Percentiles rank a stretch among this genome's conserved stretches.
Evolutionary conservation across 2,329 filamentous ascomycete species (phyloP).

Genomic region (Trichothecium sympodiale): DNA sequence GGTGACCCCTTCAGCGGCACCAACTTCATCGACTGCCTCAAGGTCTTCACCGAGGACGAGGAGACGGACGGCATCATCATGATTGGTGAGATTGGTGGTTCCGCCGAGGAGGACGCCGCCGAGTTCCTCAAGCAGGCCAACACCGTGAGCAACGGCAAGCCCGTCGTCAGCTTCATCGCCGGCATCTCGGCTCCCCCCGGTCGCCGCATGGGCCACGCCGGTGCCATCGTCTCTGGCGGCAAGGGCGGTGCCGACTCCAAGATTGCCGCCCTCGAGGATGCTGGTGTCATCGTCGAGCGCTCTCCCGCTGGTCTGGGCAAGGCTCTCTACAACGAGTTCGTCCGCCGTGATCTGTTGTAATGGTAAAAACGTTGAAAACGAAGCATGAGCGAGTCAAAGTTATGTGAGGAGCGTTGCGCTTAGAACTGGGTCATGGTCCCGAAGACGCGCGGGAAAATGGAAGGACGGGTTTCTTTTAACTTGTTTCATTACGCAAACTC

Average conservation of each 20-base stretch:
- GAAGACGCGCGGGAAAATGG: background rate
- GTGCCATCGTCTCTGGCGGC: conserved; percentile 93
- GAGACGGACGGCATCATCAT: conserved; percentile 99
- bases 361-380: conserved; percentile 7
- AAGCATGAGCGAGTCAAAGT: background rate
- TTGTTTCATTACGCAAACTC: conserved; percentile 11
- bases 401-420: conserved; percentile 1
- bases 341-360: conserved; percentile 91
- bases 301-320: conserved; percentile 88
- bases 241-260: conserved; percentile 98
- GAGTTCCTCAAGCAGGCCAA: conserved; percentile 93
- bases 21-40: conserved; percentile 99
- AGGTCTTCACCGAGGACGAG: conserved; percentile 89
- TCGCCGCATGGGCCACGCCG: conserved; percentile 96
- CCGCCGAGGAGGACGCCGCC: conserved; percentile 94
- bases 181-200: conserved; percentile 96
- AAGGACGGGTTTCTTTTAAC: background rate
- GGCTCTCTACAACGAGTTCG: conserved; percentile 88
- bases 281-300: conserved; percentile 92
- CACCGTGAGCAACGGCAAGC: conserved; percentile 74
- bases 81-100: conserved; percentile 98
- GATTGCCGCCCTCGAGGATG: conserved; percentile 86
- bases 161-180: conserved; percentile 95
- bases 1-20: conserved; percentile 98
- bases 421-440: too few species aligned